phyloP scores from a whole-genome alignment of 2,329 filamentous ascomycete species.

The Aspergillus awamori region DNA sequence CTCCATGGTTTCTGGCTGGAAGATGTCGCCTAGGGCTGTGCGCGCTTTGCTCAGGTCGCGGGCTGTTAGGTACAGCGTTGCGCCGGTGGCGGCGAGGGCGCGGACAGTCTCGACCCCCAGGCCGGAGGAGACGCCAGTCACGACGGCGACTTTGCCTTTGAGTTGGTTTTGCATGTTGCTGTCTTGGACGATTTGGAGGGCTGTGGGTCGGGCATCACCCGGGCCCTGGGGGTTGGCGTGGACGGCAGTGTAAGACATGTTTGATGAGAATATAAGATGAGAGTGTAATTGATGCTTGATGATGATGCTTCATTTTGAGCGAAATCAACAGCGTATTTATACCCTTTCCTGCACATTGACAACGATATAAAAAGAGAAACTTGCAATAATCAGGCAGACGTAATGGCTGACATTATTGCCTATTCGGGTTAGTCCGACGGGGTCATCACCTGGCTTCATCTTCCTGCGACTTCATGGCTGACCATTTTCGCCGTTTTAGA shows the following conservation, averaged over 20 bases:
- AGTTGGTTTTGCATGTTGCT: conserved; percentile 24
- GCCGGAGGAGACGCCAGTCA: conserved; percentile 35
- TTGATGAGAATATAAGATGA: background rate
- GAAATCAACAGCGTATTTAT: background rate
- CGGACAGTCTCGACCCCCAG: conserved; percentile 50
- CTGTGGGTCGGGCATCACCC: conserved; percentile 30
- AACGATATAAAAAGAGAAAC: background rate
- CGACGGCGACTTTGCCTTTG: conserved; percentile 16
- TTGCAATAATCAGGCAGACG: no score
- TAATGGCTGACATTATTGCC: conserved; percentile 2
- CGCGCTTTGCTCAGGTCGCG: conserved; percentile 40
- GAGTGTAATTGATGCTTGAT: background rate
- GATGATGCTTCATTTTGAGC: background rate
- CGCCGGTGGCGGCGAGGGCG: conserved; percentile 43
- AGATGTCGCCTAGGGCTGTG: conserved; percentile 27
- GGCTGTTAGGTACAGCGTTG: conserved; percentile 40
- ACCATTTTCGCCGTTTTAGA: background rate
- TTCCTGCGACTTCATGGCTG: background rate
- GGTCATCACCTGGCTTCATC: background rate
- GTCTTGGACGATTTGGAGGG: conserved; percentile 41
- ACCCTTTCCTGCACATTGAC: background rate
- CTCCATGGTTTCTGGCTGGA: conserved; percentile 27
- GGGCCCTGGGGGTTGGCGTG: conserved; percentile 23
- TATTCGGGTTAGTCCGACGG: background rate
- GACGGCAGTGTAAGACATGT: conserved; percentile 29